phyloP scores from a whole-genome alignment of 2,329 filamentous ascomycete species.

The Talaromyces verruculosus region DNA sequence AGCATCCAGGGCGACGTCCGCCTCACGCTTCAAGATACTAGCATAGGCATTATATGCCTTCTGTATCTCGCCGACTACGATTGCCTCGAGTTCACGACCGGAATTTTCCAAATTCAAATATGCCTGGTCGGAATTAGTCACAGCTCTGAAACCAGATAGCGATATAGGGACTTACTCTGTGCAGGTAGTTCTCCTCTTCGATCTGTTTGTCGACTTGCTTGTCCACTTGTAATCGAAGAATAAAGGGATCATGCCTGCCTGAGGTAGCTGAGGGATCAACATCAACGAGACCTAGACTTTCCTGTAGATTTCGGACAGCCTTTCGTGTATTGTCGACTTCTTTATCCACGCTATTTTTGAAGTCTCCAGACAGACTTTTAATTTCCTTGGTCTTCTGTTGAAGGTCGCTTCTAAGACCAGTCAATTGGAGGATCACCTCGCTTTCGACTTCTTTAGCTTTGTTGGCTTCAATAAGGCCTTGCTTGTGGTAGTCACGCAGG shows the following conservation, averaged over 20 bases:
- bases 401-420: conserved; percentile 80
- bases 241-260: conserved; percentile 88
- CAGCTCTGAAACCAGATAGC: neutral
- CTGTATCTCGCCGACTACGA: conserved; percentile 95
- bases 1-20: conserved; percentile 74
- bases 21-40: conserved; percentile 85
- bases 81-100: conserved; percentile 90
- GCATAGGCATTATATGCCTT: conserved; percentile 96
- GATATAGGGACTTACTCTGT: conserved; percentile 63
- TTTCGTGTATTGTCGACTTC: conserved; percentile 84
- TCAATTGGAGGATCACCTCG: conserved; percentile 85
- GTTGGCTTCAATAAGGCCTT: conserved; percentile 73
- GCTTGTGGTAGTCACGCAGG: conserved; percentile 78
- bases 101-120: conserved; percentile 93
- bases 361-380: conserved; percentile 87
- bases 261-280: conserved; percentile 71
- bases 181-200: conserved; percentile 95
- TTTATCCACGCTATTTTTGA: conserved; percentile 94
- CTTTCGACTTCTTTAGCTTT: conserved; percentile 89
- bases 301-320: conserved; percentile 76
- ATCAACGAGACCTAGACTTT: conserved; percentile 76
- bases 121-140: conserved; percentile 57
- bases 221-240: conserved; percentile 82
- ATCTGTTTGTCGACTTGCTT: conserved; percentile 88
- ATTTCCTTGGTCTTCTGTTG: conserved; percentile 99